Evolutionary conservation across 2,329 filamentous ascomycete genomes (phyloP), one percentile per base, ranked within the genome.

Genomic region (Blastomyces parvus): DNA sequence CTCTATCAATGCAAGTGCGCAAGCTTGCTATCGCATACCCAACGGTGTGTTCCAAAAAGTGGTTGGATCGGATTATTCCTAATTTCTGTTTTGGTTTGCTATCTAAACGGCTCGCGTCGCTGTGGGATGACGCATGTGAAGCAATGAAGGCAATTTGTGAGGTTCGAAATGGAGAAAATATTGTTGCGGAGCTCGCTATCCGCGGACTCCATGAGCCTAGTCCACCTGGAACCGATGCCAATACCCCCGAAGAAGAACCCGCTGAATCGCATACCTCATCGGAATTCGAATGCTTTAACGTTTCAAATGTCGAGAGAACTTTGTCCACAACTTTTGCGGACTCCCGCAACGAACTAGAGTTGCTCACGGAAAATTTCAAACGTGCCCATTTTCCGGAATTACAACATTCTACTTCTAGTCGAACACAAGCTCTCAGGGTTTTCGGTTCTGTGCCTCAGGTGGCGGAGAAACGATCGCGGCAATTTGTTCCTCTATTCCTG

Each of bases 41-140:
- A 6, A 79, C 83, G 30, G 72, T 87, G 11, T 78, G 80, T 50
- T 77, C 83, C 1, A 81, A 84, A 46, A 83, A 83, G 1, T 89
- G 88, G 84, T 77, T 95, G 67, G 81, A 84, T 64, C 82, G 84
- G 69, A 85, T 91, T 7, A 83, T 97, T 38, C 89, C 92, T 0
- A 82, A 85, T 0, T 97, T 92, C 70, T 86, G 91, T 69, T 96
- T 97, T 69, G 94, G 94, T 59, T 83, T 97, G 75, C 82, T 97
- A 64, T 94, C 92, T 0, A 86, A 96, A 59, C 90, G 88, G 68
- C 81, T 97, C 67, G 84, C 91, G 0, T 91, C 91, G 44, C 81
- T 95, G 6, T 97, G 93, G 90, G 90, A 96, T 65, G 90, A 96
- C 69, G 84, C 90, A 0, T 85, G 88, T 60, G 83, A 86, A 62